These are phyloP conservation scores for Phytopythium litorale DNA, from an alignment of 352 stramenopile genomes.

Conservation along the genomic window DNA sequence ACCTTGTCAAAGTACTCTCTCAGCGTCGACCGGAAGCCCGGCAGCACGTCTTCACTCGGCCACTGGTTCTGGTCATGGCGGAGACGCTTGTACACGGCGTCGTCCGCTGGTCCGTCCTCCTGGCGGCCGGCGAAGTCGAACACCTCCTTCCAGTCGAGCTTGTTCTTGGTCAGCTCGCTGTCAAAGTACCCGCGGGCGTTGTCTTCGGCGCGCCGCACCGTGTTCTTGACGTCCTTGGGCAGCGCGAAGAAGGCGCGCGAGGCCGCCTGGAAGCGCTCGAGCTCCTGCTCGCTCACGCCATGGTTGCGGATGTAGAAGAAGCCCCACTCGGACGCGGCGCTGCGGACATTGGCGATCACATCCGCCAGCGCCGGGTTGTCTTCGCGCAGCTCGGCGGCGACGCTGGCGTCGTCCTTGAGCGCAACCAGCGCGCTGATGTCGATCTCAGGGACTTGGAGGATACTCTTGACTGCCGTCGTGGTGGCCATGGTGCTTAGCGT, in stretches of 20 bases:
- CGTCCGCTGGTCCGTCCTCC: conserved; percentile 28
- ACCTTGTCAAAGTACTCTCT: conserved; percentile 42
- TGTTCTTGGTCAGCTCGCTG: conserved; percentile 93
- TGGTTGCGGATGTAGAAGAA: conserved; percentile 94
- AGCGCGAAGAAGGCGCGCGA: conserved; percentile 86
- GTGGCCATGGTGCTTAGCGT: background rate
- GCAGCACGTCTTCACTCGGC: conserved; percentile 35
- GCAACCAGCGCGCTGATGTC: conserved; percentile 44
- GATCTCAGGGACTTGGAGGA: conserved; percentile 33
- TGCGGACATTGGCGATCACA: conserved; percentile 39
- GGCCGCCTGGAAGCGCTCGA: conserved; percentile 54
- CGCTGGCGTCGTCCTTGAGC: conserved; percentile 24
- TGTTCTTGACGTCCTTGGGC: conserved; percentile 47
- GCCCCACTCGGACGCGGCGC: conserved; percentile 75
- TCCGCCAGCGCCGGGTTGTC: conserved; percentile 10
- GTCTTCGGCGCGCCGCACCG: conserved; percentile 53
- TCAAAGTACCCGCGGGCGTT: conserved; percentile 93
- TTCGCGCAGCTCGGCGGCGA: conserved; percentile 20
- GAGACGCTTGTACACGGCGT: conserved; percentile 56
- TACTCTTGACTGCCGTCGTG: background rate
- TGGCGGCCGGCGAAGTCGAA: conserved; percentile 62
- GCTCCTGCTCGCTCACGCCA: conserved; percentile 45
- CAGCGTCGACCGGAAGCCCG: conserved; percentile 50
- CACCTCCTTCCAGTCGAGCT: conserved; percentile 89
- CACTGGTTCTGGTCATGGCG: conserved; percentile 87